Evolutionary conservation across 306 rosid species (phyloP).

Genomic region (Quercus cerris): DNA sequence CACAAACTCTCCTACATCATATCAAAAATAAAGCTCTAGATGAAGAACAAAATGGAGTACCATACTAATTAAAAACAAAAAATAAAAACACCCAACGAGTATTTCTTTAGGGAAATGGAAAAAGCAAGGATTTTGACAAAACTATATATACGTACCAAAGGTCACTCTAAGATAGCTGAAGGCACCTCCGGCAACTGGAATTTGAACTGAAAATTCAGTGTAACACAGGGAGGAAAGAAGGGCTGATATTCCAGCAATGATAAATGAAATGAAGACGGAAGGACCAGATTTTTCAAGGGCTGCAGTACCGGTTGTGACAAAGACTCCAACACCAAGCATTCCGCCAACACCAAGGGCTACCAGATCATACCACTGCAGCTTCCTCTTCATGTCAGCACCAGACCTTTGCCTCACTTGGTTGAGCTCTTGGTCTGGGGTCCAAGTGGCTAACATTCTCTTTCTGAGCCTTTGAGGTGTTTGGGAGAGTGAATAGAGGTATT

Average conservation of each 20-base stretch:
- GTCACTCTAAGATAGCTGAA: constrained; percentile 87
- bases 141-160: constrained; percentile 48
- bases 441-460: constrained; percentile 84
- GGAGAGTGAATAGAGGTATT: constrained; percentile 58
- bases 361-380: constrained; percentile 77
- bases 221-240: constrained; percentile 89
- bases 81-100: background rate
- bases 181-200: constrained; percentile 97
- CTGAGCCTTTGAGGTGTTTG: constrained; percentile 84
- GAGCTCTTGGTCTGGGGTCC: constrained; percentile 90
- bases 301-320: constrained; percentile 83
- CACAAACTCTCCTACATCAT: constrained; percentile 70
- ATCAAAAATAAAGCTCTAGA: constrained; percentile 1
- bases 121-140: background rate
- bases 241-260: constrained; percentile 84
- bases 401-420: constrained; percentile 88
- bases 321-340: constrained; percentile 96
- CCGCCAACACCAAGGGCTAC: constrained; percentile 91
- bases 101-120: background rate
- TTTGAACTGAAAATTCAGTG: constrained; percentile 87
- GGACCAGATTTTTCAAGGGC: constrained; percentile 68
- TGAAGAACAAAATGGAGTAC: background rate
- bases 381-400: constrained; percentile 91
- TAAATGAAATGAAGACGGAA: constrained; percentile 76
- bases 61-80: background rate